Conservation (phyloP, 2,329 filamentous ascomycete genomes). For the Berkeleyomyces basicola region DNA sequence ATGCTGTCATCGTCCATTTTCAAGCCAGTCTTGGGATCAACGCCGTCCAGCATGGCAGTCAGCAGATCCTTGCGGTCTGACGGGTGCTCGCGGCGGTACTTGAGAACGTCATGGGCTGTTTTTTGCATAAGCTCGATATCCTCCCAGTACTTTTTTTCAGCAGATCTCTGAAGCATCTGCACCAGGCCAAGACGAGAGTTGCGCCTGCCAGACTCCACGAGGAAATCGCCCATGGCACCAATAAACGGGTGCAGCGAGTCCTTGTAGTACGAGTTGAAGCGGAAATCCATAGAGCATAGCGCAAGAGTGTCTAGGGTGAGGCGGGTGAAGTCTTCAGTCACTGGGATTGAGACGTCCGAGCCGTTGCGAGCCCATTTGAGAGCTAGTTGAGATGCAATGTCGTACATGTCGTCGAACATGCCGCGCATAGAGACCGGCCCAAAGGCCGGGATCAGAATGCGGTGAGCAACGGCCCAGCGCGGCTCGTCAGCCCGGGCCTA, state of each 20-base stretch:
- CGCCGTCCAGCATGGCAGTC: slow-evolving; percentile 50
- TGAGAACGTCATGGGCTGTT: slow-evolving; percentile 42
- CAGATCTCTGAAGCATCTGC: slow-evolving; percentile 32
- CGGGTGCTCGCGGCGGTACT: slow-evolving; percentile 37
- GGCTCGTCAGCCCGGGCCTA: slow-evolving; percentile 31
- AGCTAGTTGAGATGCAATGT: slow-evolving; percentile 47
- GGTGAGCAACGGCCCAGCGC: slow-evolving; percentile 52
- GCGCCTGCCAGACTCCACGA: slow-evolving; percentile 38
- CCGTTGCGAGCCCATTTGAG: slow-evolving; percentile 55
- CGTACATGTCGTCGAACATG: slow-evolving; percentile 56
- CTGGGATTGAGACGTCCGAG: slow-evolving; percentile 36
- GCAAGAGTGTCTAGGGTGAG: slow-evolving; percentile 57
- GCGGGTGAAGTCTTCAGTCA: slow-evolving; percentile 54
- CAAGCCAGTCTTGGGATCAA: slow-evolving; percentile 50
- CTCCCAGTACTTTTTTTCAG: slow-evolving; percentile 32
- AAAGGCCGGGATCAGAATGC: slow-evolving; percentile 50
- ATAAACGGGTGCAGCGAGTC: slow-evolving; percentile 56
- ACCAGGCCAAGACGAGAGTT: slow-evolving; percentile 26
- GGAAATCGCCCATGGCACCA: slow-evolving; percentile 46
- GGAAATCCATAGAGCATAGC: slow-evolving; percentile 52
- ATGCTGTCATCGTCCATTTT: slow-evolving; percentile 47
- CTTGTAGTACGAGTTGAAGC: slow-evolving; percentile 61
- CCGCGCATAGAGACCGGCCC: slow-evolving; percentile 48
- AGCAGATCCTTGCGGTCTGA: slow-evolving; percentile 48
- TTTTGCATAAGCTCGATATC: slow-evolving; percentile 40